Base-by-base conservation (phyloP, 2,329 filamentous ascomycete genomes). In the Pyricularia sp. region DNA sequence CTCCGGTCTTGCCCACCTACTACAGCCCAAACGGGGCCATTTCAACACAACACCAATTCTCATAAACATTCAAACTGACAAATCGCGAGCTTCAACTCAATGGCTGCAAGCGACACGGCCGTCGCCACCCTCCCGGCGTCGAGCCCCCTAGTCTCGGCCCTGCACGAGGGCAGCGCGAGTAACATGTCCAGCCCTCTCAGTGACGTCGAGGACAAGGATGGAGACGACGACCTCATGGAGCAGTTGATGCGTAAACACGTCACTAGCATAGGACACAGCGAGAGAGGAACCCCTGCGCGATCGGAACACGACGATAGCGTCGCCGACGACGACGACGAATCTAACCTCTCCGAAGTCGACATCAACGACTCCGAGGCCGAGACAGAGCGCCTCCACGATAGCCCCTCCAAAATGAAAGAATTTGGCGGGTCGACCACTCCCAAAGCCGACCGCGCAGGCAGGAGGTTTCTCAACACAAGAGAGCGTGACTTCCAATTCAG, bases 331-430 rank as follows among this genome's bases (percentile, higher is more conserved):
- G 72, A 78, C 68, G 76, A 77, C 68, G 79, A 79, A 66, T 79
- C 77, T 68, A 78, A 85, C 71, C 82, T 87, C 70, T 87, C 88
- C 20, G 85, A 88, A 70, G 79, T 82, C 69, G 81, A 82, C 69
- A 83, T 81, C 73, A 86, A 88, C 75, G 87, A 87, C 77, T 90
- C 94, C 3, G 94, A 98, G 79, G 94, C 94, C 42, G 94, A 97
- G 80, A 98, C 94, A 1, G 94, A 97, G 80, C 90, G 95, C 70
- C 85, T 99, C 70, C 95, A 95, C 76, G 89, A 92, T 75, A 97
- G 93, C n/a, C 93, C 94, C 23, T 87, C 88, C 71, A 91, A 84
- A 70, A 73, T 75, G 17, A 77, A 75, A 84, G 72, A 71, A 64
- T 71, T 74, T 63, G 74, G 73, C 70, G 73, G 72, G 67, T 72